Conservation (phyloP, 1,284 basidiomycete genomes). For the Cerrena zonata region DNA sequence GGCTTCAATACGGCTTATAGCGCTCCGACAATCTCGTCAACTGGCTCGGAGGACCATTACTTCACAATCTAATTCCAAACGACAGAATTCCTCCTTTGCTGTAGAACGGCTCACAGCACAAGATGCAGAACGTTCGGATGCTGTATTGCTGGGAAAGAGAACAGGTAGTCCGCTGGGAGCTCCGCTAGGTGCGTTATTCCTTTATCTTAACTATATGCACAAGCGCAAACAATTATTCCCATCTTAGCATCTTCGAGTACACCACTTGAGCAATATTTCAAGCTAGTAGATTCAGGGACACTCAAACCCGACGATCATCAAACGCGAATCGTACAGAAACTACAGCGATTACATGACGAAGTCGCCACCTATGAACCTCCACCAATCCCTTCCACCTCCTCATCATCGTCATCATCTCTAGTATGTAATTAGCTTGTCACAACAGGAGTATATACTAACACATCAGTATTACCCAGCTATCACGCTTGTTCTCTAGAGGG, state of each 20-base stretch:
- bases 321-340: slow-evolving; percentile 72
- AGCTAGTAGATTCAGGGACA: slow-evolving; percentile 65
- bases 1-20: not conserved
- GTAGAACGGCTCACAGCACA: not conserved
- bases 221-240: not conserved
- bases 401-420: slow-evolving; percentile 27
- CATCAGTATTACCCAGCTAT: slow-evolving; percentile 46
- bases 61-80: not conserved
- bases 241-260: slow-evolving; percentile 19
- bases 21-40: not conserved
- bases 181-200: not conserved
- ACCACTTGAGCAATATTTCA: slow-evolving; percentile 69
- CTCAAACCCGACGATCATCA: slow-evolving; percentile 82
- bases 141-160: not conserved
- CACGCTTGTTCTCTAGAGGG: slow-evolving; percentile 59
- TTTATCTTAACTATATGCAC: not conserved
- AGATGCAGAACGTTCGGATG: not conserved
- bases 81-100: slow-evolving; percentile 4
- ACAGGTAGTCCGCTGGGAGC: not conserved
- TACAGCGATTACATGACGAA: slow-evolving; percentile 77
- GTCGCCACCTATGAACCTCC: slow-evolving; percentile 72
- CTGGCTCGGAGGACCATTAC: not conserved
- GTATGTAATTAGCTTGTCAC: slow-evolving; percentile 17
- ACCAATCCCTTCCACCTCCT: slow-evolving; percentile 41
- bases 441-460: not conserved